phyloP scores from a whole-genome alignment of 1,284 basidiomycete species.

The Malassezia pachydermatis region DNA sequence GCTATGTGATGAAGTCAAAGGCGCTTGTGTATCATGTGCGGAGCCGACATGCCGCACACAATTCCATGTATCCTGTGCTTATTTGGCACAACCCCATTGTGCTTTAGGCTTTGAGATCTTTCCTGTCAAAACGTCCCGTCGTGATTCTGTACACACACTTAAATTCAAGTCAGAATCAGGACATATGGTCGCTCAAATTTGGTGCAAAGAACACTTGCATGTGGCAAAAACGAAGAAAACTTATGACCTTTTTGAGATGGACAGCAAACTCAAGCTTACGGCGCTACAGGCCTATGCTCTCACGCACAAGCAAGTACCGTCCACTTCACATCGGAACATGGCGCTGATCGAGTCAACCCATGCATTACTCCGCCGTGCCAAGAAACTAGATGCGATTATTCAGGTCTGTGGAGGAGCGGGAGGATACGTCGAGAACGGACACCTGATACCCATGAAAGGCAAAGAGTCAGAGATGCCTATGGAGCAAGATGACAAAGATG shows the following conservation, averaged over 20 bases:
- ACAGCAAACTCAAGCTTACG: slow-evolving; percentile 67
- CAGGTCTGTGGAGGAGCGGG: slow-evolving; percentile 7
- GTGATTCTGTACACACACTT: slow-evolving; percentile 54
- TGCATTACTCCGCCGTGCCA: slow-evolving; percentile 32
- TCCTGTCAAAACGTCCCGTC: slow-evolving; percentile 54
- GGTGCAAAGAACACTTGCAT: slow-evolving; percentile 70
- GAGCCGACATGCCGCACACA: slow-evolving; percentile 60
- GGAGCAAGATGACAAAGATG: not conserved
- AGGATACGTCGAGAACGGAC: not conserved
- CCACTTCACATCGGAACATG: slow-evolving; percentile 8
- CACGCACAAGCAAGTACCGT: slow-evolving; percentile 65
- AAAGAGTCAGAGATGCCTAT: not conserved
- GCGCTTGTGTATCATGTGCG: slow-evolving; percentile 70
- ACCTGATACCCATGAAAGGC: slow-evolving; percentile 1
- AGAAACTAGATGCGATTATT: slow-evolving; percentile 22
- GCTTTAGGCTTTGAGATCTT: slow-evolving; percentile 83
- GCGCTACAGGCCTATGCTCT: slow-evolving; percentile 73
- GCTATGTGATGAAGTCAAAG: slow-evolving; percentile 58
- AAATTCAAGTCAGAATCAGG: slow-evolving; percentile 81
- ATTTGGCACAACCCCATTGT: slow-evolving; percentile 58
- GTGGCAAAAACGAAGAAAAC: slow-evolving; percentile 56
- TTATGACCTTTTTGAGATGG: slow-evolving; percentile 71
- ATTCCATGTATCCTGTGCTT: slow-evolving; percentile 83
- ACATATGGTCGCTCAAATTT: slow-evolving; percentile 67
- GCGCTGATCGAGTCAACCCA: slow-evolving; percentile 25